These are phyloP conservation scores for Penicillium salamii DNA, from an alignment of 495 filamentous ascomycete species.

Conservation along the genomic window DNA sequence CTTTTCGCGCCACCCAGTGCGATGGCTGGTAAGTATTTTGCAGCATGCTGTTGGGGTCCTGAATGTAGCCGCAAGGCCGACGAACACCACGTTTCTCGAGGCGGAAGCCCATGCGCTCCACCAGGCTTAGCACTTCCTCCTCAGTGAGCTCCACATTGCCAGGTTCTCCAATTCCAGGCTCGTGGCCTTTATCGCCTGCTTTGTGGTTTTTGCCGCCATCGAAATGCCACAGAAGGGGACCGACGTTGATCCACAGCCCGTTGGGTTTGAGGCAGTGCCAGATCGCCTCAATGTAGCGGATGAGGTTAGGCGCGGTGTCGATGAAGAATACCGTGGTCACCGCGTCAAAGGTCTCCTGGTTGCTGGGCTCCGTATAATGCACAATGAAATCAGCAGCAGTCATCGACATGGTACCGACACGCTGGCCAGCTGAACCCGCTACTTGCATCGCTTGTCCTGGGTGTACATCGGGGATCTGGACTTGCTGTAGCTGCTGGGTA, in stretches of 20 bases:
- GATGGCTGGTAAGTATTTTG: constrained; percentile 74
- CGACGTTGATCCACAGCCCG: constrained; percentile 85
- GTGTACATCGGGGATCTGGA: constrained; percentile 75
- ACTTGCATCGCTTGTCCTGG: constrained; percentile 54
- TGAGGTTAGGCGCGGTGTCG: constrained; percentile 90
- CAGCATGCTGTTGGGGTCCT: constrained; percentile 79
- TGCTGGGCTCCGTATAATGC: constrained; percentile 60
- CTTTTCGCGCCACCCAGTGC: constrained; percentile 82
- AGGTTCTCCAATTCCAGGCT: constrained; percentile 66
- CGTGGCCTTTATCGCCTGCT: constrained; percentile 13
- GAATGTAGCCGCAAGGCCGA: constrained; percentile 73
- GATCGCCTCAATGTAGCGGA: constrained; percentile 83
- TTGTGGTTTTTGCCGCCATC: constrained; percentile 51
- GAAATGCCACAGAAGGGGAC: constrained; percentile 90
- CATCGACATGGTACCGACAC: constrained; percentile 70
- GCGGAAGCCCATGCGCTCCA: constrained; percentile 74
- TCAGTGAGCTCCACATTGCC: constrained; percentile 84
- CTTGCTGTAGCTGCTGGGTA: constrained; percentile 65
- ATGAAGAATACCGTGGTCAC: constrained; percentile 93
- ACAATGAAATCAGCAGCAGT: constrained; percentile 78
- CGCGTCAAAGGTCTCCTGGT: constrained; percentile 66
- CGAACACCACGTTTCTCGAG: constrained; percentile 54
- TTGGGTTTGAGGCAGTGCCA: constrained; percentile 70
- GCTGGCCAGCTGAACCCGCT: constrained; percentile 19
- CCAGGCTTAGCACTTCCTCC: constrained; percentile 76